Percentiles rank a stretch among this genome's conserved stretches.
These are phyloP conservation scores for Ceratobasidium sp. DNA, from an alignment of 1,284 basidiomycete species.

Conservation along the genomic window DNA sequence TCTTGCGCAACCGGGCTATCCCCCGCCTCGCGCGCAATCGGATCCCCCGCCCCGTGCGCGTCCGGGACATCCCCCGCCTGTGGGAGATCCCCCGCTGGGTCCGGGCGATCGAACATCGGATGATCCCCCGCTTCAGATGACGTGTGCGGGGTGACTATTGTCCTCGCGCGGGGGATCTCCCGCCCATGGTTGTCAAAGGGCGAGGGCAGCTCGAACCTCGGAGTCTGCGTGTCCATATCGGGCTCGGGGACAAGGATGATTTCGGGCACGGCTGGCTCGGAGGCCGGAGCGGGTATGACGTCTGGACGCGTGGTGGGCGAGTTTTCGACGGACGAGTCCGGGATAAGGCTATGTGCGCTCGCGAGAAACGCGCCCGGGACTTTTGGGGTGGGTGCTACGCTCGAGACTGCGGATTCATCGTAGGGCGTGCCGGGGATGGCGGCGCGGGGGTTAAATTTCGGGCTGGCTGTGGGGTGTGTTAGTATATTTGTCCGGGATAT, in stretches of 20 bases:
- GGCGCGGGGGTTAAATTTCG: neutral
- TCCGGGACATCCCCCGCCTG: neutral
- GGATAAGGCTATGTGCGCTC: neutral
- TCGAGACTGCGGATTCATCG: neutral
- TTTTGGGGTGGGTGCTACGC: constrained; percentile 2
- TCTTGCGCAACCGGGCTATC: neutral
- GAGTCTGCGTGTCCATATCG: neutral
- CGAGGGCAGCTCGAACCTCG: constrained; percentile 15
- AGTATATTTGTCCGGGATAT: neutral
- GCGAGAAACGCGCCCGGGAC: constrained; percentile 19
- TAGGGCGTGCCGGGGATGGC: constrained; percentile 8
- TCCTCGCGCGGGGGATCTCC: constrained; percentile 12
- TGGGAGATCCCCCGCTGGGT: too few species aligned
- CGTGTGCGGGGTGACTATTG: constrained; percentile 8
- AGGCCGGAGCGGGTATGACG: neutral
- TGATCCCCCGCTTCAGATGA: neutral
- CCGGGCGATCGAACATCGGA: too few species aligned
- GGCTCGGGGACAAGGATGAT: neutral
- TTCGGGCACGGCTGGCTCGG: constrained; percentile 14
- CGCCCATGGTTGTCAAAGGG: neutral
- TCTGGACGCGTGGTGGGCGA: neutral
- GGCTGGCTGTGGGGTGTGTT: neutral
- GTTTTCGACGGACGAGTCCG: neutral
- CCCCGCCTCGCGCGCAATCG: neutral
- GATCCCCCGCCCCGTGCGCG: neutral